These are phyloP conservation scores for Diospyros lotus DNA, from an alignment of 148 eudicot genomes.

Conservation along the genomic window DNA sequence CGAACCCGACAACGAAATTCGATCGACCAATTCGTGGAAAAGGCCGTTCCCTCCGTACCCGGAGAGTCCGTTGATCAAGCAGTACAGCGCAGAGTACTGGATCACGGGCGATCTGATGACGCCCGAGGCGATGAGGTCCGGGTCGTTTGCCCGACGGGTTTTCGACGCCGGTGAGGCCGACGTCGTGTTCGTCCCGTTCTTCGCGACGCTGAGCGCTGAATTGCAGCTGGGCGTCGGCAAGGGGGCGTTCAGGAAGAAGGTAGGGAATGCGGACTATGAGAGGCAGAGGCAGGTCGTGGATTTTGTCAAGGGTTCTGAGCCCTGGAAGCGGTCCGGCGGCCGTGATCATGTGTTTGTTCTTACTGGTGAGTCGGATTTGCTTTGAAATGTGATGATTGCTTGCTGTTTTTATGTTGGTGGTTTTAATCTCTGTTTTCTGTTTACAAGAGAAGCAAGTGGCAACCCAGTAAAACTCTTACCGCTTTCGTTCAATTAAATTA, in stretches of 20 bases:
- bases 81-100: constrained; percentile 98
- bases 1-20: constrained; percentile 65
- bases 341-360: constrained; percentile 88
- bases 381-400: not conserved
- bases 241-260: constrained; percentile 73
- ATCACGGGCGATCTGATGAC: constrained; percentile 81
- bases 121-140: constrained; percentile 32
- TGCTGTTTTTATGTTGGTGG: not conserved
- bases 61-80: constrained; percentile 77
- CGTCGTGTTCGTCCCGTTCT: constrained; percentile 88
- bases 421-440: not conserved
- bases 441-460: not conserved
- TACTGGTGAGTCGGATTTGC: constrained; percentile 47
- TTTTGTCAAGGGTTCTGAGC: constrained; percentile 52
- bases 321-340: constrained; percentile 90
- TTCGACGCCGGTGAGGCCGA: constrained; percentile 53
- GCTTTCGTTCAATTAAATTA: not conserved
- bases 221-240: constrained; percentile 65
- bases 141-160: constrained; percentile 72
- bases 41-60: constrained; percentile 52
- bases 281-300: constrained; percentile 78
- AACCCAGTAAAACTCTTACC: not conserved
- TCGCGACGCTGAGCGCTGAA: constrained; percentile 89
- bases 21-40: constrained; percentile 30
- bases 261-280: constrained; percentile 70